Evolutionary conservation across 257 asterid species (phyloP).

Genomic region (Henckelia pumila): DNA sequence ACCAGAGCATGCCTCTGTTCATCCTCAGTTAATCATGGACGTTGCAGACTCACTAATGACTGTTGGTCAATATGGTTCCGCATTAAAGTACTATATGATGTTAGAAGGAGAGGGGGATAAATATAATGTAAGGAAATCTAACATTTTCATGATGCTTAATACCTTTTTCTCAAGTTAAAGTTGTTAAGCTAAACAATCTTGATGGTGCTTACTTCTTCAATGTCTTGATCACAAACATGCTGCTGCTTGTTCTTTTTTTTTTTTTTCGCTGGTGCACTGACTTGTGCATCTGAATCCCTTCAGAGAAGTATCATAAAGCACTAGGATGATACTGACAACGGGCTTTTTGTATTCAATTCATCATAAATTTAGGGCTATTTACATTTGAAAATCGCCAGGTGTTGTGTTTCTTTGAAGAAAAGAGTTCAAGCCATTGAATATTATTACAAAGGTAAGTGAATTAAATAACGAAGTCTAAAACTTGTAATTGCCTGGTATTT

Average conservation of each 20-base stretch:
- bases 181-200: too few relatives aligned
- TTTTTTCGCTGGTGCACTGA: too few relatives aligned
- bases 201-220: too few relatives aligned
- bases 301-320: constrained; percentile 1
- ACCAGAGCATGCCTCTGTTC: constrained; percentile 39
- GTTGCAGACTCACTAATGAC: constrained; percentile 66
- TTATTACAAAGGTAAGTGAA: constrained; percentile 54
- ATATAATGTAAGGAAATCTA: constrained; percentile 38
- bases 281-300: too few relatives aligned
- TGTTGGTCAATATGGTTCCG: constrained; percentile 47
- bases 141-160: constrained; percentile 13
- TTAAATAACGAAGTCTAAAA: neutral
- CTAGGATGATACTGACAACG: constrained; percentile 11
- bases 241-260: too few relatives aligned
- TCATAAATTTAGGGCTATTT: constrained; percentile 54
- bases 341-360: constrained; percentile 24
- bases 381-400: constrained; percentile 62
- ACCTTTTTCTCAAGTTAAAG: neutral
- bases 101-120: constrained; percentile 43
- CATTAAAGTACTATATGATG: constrained; percentile 67
- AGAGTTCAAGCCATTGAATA: constrained; percentile 48
- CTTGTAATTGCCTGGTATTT: neutral
- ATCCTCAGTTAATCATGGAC: constrained; percentile 47
- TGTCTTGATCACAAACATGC: neutral
- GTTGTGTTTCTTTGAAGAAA: constrained; percentile 48